A percentile compares a stretch with the other conserved stretches of the same genome.
Conservation (phyloP, 768 basidiomycete species). For the Termitomyces sp. region DNA sequence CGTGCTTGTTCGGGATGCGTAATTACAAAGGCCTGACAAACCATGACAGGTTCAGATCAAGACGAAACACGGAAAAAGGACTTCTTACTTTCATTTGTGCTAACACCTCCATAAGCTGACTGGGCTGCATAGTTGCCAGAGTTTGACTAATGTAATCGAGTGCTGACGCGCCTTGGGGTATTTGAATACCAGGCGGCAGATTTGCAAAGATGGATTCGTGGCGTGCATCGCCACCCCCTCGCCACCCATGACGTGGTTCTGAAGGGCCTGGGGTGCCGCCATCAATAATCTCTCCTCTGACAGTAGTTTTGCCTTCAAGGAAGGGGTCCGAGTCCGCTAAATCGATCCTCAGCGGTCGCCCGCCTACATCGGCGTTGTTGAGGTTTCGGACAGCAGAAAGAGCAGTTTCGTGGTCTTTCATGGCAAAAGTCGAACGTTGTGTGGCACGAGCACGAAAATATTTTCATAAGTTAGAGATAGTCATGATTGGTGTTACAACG, state of each 20-base stretch:
- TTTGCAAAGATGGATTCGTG: constrained; percentile 58
- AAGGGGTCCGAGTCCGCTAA: constrained; percentile 92
- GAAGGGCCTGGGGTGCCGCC: constrained; percentile 55
- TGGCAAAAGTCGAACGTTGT: constrained; percentile 13
- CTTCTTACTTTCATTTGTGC: constrained; percentile 95
- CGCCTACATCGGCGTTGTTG: constrained; percentile 89
- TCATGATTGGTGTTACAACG: neutral
- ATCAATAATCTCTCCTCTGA: constrained; percentile 79
- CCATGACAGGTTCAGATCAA: constrained; percentile 6
- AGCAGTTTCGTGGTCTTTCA: constrained; percentile 91
- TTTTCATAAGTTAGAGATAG: neutral
- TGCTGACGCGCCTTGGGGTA: constrained; percentile 68
- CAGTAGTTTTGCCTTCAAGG: constrained; percentile 87
- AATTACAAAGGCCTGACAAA: constrained; percentile 80
- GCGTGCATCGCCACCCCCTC: constrained; percentile 38
- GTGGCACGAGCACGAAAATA: constrained; percentile 1
- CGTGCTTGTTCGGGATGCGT: constrained; percentile 90
- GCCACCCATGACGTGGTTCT: constrained; percentile 56
- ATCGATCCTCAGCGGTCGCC: constrained; percentile 91
- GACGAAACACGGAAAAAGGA: constrained; percentile 11
- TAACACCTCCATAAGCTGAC: constrained; percentile 87
- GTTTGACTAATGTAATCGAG: constrained; percentile 85
- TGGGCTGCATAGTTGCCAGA: constrained; percentile 79
- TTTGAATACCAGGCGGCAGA: constrained; percentile 74
- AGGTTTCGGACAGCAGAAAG: constrained; percentile 94